Evolutionary conservation across 2,329 filamentous ascomycete genomes (phyloP).

Genomic region (Alternaria dauci): DNA sequence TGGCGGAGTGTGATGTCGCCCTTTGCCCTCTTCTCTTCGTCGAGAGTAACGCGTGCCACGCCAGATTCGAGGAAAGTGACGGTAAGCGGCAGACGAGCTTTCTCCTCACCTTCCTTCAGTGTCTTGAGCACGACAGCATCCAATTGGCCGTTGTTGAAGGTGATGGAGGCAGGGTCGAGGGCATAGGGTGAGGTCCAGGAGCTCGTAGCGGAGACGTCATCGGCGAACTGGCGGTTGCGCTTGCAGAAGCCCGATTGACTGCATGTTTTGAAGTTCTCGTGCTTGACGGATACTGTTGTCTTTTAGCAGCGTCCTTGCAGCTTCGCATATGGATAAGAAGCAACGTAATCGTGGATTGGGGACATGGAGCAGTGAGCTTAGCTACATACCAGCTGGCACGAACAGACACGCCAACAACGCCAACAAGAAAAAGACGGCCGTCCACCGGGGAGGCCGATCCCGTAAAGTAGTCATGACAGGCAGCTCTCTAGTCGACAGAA

Average conservation of each 20-base stretch:
- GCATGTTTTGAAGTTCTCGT: slow-evolving; percentile 97
- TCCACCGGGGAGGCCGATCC: slow-evolving; percentile 66
- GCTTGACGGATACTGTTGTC: slow-evolving; percentile 79
- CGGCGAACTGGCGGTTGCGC: slow-evolving; percentile 89
- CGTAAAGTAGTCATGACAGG: slow-evolving; percentile 39
- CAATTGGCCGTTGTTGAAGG: slow-evolving; percentile 81
- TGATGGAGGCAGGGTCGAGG: slow-evolving; percentile 74
- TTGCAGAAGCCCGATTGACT: slow-evolving; percentile 96
- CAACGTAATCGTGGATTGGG: background rate
- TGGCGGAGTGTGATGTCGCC: slow-evolving; percentile 89
- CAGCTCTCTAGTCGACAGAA: slow-evolving; percentile 27
- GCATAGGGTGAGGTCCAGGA: slow-evolving; percentile 84
- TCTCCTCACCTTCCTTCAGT: slow-evolving; percentile 69
- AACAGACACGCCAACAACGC: slow-evolving; percentile 46
- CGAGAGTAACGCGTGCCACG: slow-evolving; percentile 83
- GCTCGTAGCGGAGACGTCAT: slow-evolving; percentile 71
- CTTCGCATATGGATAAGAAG: background rate
- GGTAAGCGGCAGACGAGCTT: slow-evolving; percentile 80
- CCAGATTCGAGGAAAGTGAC: slow-evolving; percentile 91
- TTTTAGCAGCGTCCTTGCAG: slow-evolving; percentile 10
- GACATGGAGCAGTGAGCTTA: slow-evolving; percentile 7
- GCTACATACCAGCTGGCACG: slow-evolving; percentile 48
- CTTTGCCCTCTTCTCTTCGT: slow-evolving; percentile 89
- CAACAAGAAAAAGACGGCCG: slow-evolving; percentile 55
- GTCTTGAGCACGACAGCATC: slow-evolving; percentile 84